Evolutionary conservation across 768 basidiomycete species (phyloP).

Genomic region (Chalciporus sphaerocephalus): DNA sequence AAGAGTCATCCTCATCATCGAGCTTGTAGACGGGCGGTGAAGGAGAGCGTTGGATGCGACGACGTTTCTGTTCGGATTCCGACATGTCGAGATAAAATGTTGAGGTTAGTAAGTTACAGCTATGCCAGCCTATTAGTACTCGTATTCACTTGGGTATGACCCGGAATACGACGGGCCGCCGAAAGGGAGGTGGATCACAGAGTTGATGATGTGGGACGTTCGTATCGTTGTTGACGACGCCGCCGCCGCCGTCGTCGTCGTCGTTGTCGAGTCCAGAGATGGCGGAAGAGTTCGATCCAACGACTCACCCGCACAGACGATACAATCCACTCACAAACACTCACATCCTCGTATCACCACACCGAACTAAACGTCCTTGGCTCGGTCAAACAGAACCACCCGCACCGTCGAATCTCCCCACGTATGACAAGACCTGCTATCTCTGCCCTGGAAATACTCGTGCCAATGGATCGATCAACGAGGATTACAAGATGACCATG

Average conservation of each 20-base stretch:
- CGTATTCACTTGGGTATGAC: no score
- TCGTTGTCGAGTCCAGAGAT: slow-evolving; percentile 6
- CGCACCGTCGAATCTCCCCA: slow-evolving; percentile 46
- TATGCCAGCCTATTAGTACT: no score
- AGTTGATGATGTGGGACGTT: no score
- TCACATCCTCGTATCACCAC: slow-evolving; percentile 81
- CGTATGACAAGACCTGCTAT: slow-evolving; percentile 73
- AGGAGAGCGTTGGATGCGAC: slow-evolving; percentile 51
- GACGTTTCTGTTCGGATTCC: slow-evolving; percentile 43
- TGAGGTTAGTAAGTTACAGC: no score
- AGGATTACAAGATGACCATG: slow-evolving; percentile 59
- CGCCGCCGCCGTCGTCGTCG: no score
- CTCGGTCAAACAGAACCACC: slow-evolving; percentile 77
- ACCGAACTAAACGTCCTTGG: slow-evolving; percentile 90
- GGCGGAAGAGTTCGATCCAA: slow-evolving; percentile 48
- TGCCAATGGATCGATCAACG: slow-evolving; percentile 67
- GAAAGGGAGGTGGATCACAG: neutral
- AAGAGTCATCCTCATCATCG: slow-evolving; percentile 58
- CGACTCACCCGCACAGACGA: slow-evolving; percentile 65
- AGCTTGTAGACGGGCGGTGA: slow-evolving; percentile 56
- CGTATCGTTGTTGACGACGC: no score
- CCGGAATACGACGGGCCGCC: no score
- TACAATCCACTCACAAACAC: slow-evolving; percentile 76
- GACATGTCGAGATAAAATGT: slow-evolving; percentile 18
- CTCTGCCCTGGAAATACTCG: slow-evolving; percentile 84